Evolutionary conservation across 768 basidiomycete species (phyloP).

Genomic region (Infundibulicybe gibba): DNA sequence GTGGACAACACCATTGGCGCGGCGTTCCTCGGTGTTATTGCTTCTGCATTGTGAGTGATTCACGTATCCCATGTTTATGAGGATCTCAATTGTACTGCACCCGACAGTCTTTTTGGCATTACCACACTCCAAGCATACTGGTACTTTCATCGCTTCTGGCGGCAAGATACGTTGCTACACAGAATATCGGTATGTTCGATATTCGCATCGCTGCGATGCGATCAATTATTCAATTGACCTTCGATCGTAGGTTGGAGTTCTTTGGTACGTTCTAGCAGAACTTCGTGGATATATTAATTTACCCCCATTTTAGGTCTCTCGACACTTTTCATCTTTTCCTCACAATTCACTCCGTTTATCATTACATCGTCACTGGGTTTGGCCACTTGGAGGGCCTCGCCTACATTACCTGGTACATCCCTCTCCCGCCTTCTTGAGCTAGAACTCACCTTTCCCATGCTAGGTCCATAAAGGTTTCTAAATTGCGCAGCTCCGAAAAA

Average conservation of each 20-base stretch:
- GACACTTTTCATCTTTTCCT: constrained; percentile 31
- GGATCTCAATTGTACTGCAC: not conserved
- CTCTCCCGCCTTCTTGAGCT: not conserved
- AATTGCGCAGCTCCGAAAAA: not conserved
- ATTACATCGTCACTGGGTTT: constrained; percentile 32
- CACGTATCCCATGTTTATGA: not conserved
- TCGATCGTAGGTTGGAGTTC: constrained; percentile 16
- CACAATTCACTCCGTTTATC: constrained; percentile 30
- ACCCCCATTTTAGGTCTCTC: constrained; percentile 20
- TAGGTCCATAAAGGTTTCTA: constrained; percentile 21
- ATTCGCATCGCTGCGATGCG: too few relatives aligned
- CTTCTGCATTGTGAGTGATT: not conserved
- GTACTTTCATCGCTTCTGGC: constrained; percentile 30
- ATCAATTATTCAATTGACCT: not conserved
- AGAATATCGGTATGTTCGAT: constrained; percentile 22
- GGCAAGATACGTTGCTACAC: constrained; percentile 26
- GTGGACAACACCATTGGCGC: not conserved
- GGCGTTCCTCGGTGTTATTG: not conserved
- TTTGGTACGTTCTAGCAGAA: constrained; percentile 18
- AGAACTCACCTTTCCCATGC: not conserved
- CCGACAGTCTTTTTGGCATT: constrained; percentile 27
- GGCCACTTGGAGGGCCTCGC: constrained; percentile 21
- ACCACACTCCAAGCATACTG: constrained; percentile 28
- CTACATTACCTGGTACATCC: constrained; percentile 25
- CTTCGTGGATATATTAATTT: not conserved